Base-by-base conservation (phyloP, 225 moss, liverwort and hornwort genomes). In the Thuidium tamariscinum region DNA sequence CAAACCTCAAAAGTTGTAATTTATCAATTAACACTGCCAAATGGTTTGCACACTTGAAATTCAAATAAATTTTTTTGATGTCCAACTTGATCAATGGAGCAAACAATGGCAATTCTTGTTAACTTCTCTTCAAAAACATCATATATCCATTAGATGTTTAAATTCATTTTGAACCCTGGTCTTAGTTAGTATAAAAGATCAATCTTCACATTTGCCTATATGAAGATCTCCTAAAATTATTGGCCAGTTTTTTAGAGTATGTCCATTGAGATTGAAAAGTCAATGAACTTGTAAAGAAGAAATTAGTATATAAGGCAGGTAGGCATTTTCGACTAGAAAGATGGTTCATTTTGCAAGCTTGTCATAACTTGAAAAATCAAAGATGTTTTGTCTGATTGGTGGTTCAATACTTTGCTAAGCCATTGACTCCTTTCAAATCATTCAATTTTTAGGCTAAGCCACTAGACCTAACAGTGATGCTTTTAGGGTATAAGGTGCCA, bases 261-360 rank as follows among this genome's bases (percentile, higher is more conserved):
- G 2, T 0, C 0, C 1, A 14, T 0, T 0, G 0, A 8, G 5
- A 4, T 69, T 69, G 14, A 41, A 69, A 69, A 25, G 0, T 0
- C 0, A 69, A 39, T 69, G 14, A 69, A 41, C 0, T 2, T 69
- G 1, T 14, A 0, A 41, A 41, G 8, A 8, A 0, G 5, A 9
- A 16, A 16, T 42, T 1, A 42, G 3, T 70, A 26, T 70, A 27
- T 2, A 16, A 70, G 5, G 2, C 1, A 2, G 15, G 1, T 15
- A 15, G 14, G 16, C 15, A 69, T 14, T 8, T 4, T 4, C 0
- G 8, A 3, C 0, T 68, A 0, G 26, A 68, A 41, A 15, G 5
- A 41, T 4, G 4, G 2, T 0, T 69, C 2, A 3, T 41, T 15
- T 69, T 25, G 8, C 1, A 8, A 41, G 15, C 9, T 39, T 26